Base-by-base conservation (phyloP, 805 yeast species). In the Candida jianshihensis region DNA sequence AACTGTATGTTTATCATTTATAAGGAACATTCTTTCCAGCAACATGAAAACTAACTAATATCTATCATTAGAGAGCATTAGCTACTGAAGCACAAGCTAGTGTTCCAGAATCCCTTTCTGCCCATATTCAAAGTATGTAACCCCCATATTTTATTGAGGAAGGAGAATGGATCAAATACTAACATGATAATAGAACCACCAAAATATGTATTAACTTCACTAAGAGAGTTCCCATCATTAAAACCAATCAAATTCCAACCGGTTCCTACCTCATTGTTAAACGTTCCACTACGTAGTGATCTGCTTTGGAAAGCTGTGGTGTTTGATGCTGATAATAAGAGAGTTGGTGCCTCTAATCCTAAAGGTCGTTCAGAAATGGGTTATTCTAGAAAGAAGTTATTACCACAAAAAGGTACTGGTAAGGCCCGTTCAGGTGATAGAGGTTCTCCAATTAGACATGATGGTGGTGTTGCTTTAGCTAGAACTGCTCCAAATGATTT, bases 351-450 rank as follows among this genome's bases (percentile, higher is more conserved):
- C 1, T 78, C 86, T 1, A 81, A 81, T 53, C 94, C 92, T 22
- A 81, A 86, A 26, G 86, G 92, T 39, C 81, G 96, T 61, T 74
- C 85, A 26, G 90, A 86, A 49, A 82, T 81, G 61, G 88, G 89
- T 41, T 89, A 75, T 59, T 82, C 95, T 18, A 74, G 94, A 60
- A 73, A 73, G 53, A 92, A 92, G 57, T 66, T 92, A 47, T 69
- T 76, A 26, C 85, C 87, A 21, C 98, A 92, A 63, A 92, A 92
- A 63, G 97, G 97, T 41, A 66, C 86, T 13, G 99, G 99, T 63
- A 72, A 74, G 43, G 99, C 99, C 36, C 80, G 99, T 70, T 81
- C 77, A 37, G 99, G 99, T 66, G 97, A 89, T 62, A 88, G 84
- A 40, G 90, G 89, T 53, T 86, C 96, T 18, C 98, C 98, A 34